Base-by-base conservation (phyloP, 108 stramenopile species). In the Discostella pseudostelligera region DNA sequence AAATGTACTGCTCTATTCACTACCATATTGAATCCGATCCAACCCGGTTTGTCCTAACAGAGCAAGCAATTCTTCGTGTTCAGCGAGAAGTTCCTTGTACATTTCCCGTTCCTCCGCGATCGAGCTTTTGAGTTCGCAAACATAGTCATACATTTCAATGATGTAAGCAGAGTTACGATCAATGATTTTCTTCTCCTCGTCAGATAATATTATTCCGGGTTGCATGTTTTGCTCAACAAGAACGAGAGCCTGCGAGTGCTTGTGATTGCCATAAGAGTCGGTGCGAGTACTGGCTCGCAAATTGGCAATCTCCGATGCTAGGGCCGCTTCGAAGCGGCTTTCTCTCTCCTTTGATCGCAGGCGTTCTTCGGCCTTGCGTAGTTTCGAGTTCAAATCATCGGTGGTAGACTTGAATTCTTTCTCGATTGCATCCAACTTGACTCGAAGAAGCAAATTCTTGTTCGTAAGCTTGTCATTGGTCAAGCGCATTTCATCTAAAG, bases 11-110 rank as follows among this genome's bases (percentile, higher is more conserved):
- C 8, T 45, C 17, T 8, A 3, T 7, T 20, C 3, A 50, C 21
- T 50, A 50, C 7, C 48, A 25, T 19, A 36, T 39, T 56, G 55
- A 16, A 56, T 65, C 51, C 50, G 36, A 65, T 65, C 50, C 24
- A 65, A 37, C 14, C 63, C 67, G 35, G 58, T 19, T 48, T 76
- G 62, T 13, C 68, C 75, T n/a, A 76, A 39, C 29, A 92, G 48
- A 4, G 90, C 87, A 53, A 92, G 65, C 12, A 87, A 58, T 24
- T 87, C 84, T 12, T 92, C 90, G 48, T 87, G 81, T 56, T 89
- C 88, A 19, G 59, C 50, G 35, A 87, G 59, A 40, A 87, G 50
- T n/a, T 84, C 84, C 44, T 76, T 63, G 51, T 86, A 84, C 73
- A 84, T 76, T 29, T 78, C 62, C 32, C 90, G 59, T 54, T 89